These are phyloP conservation scores for Buxus sempervirens DNA, from an alignment of 164 flowering plant genomes.

Conservation along the genomic window DNA sequence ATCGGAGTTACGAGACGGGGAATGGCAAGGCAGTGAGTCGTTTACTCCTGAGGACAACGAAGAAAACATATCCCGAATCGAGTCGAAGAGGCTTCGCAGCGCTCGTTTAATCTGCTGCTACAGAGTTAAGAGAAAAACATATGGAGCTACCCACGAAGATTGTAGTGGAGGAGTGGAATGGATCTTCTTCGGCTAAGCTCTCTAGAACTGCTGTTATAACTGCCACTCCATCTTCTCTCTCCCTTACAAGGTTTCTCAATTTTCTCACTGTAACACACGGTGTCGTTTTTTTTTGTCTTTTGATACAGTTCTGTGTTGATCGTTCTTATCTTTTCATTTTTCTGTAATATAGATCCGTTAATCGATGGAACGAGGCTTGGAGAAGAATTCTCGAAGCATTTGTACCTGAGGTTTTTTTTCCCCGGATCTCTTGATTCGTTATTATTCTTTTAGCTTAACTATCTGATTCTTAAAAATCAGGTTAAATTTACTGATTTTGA, in stretches of 20 bases:
- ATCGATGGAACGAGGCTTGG: slow-evolving; percentile 53
- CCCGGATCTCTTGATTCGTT: neutral
- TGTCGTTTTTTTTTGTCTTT: neutral
- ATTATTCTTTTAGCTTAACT: neutral
- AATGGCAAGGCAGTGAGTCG: neutral
- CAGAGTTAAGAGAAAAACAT: slow-evolving; percentile 3
- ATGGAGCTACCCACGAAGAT: slow-evolving; percentile 8
- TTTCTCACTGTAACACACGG: neutral
- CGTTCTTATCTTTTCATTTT: neutral
- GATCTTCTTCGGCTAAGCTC: slow-evolving; percentile 68
- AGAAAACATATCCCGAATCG: no score
- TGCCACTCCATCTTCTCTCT: slow-evolving; percentile 37
- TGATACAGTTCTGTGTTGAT: neutral
- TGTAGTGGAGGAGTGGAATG: slow-evolving; percentile 76
- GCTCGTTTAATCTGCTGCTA: neutral
- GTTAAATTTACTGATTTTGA: neutral
- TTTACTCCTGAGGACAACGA: no score
- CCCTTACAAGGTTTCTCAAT: slow-evolving; percentile 42
- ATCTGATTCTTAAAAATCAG: neutral
- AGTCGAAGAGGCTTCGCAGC: neutral
- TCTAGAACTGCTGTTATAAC: slow-evolving; percentile 66
- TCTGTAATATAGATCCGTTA: slow-evolving; percentile 37
- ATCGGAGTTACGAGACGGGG: neutral
- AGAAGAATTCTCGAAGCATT: slow-evolving; percentile 72
- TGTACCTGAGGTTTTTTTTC: slow-evolving; percentile 73